Conservation (phyloP, 2,329 filamentous ascomycete species). For the Colletotrichum spaethianum region DNA sequence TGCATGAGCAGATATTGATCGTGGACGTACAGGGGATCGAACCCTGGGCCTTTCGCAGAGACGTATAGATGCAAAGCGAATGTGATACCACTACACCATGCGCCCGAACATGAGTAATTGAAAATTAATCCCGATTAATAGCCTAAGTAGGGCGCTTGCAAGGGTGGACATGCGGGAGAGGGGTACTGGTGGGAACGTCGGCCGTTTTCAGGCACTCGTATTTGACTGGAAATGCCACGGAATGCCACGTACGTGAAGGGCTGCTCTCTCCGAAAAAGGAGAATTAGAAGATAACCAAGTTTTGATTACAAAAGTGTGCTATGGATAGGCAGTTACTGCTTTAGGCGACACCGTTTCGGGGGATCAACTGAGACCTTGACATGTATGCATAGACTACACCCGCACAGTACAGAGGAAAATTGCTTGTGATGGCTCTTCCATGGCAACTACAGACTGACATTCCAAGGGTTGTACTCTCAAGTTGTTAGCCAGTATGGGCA, state of each 20-base stretch:
- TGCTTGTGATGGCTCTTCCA: neutral
- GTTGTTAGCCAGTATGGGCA: neutral
- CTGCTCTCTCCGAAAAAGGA: neutral
- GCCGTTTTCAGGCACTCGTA: neutral
- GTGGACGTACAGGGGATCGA: constrained; percentile 25
- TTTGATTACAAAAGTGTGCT: no score
- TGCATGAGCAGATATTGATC: neutral
- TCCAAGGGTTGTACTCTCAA: neutral
- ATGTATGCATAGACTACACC: neutral
- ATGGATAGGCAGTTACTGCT: neutral
- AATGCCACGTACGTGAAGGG: neutral
- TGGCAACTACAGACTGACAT: no score
- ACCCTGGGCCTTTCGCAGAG: constrained; percentile 21
- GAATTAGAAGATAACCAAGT: neutral
- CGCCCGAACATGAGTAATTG: neutral
- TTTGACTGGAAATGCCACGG: neutral
- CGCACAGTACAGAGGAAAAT: neutral
- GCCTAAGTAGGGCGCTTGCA: accelerated
- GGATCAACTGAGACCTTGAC: no score
- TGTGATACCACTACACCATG: constrained; percentile 20
- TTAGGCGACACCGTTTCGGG: neutral
- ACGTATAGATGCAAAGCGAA: constrained; percentile 18
- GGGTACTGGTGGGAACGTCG: neutral
- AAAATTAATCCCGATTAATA: accelerated
- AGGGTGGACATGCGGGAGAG: neutral